Evolutionary conservation across 768 basidiomycete genomes (phyloP).

Genomic region (Hypholoma sublateritium): DNA sequence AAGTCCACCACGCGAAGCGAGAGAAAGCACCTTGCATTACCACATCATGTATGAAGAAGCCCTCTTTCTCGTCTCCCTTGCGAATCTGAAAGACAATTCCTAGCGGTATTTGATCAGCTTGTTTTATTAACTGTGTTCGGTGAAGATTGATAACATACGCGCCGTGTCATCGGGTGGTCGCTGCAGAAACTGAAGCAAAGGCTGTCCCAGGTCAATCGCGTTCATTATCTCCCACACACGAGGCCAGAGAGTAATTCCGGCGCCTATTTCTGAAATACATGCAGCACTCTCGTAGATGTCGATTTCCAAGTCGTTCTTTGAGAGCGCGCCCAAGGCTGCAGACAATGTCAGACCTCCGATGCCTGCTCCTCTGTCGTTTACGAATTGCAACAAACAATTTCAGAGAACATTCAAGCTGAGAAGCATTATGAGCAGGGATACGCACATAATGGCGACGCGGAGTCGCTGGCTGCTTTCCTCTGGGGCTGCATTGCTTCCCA

Average conservation of each 20-base stretch:
- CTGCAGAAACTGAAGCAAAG: conserved; percentile 14
- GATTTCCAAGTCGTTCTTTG: conserved; percentile 25
- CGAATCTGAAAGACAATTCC: conserved; percentile 23
- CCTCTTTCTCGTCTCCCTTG: conserved; percentile 34
- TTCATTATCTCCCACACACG: conserved; percentile 39
- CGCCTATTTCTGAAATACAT: conserved; percentile 41
- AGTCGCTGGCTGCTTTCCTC: too few relatives aligned
- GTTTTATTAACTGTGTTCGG: not conserved
- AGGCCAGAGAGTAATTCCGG: conserved; percentile 42
- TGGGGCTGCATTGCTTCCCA: too few relatives aligned
- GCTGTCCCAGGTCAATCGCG: conserved; percentile 33
- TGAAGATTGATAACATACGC: conserved; percentile 7
- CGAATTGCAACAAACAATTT: too few relatives aligned
- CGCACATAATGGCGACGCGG: too few relatives aligned
- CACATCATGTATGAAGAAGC: conserved; percentile 25
- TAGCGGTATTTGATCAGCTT: not conserved
- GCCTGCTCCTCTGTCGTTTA: conserved; percentile 10
- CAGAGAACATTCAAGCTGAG: too few relatives aligned
- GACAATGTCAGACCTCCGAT: conserved; percentile 19
- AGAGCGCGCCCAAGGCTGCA: conserved; percentile 16
- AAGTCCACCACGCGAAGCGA: not conserved
- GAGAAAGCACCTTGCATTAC: conserved; percentile 19
- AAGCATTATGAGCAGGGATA: too few relatives aligned
- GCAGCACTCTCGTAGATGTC: conserved; percentile 43
- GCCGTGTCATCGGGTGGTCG: conserved; percentile 13